Base-by-base conservation (phyloP, 768 basidiomycete species). In the Boletus sensibilis region DNA sequence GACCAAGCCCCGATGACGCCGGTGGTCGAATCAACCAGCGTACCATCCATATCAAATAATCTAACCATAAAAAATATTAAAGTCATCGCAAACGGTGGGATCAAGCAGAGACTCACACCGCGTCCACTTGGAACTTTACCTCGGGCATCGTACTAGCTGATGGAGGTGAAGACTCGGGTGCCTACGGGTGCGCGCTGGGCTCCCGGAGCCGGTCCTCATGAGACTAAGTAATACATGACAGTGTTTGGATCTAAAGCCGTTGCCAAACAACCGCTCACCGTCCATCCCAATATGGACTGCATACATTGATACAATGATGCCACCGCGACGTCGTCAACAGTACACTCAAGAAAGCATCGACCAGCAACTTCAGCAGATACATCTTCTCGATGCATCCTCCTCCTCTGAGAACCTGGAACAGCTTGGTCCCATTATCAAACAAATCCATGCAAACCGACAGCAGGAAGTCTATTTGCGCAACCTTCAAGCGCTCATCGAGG, bases 381-480 rank as follows among this genome's bases (percentile, higher is more conserved):
- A 94, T 71, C 81, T 94, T 10, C 83, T 94, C 23, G 92, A 94
- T 75, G 82, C 88, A 20, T 88, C 90, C 1, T 94, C 92, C 2
- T 87, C 90, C 39, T 88, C 91, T 18, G 95, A 97, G 75, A 98
- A 97, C 71, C 82, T 97, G 38, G 95, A 98, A 75, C 92, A 96
- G 62, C 86, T 98, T 14, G 94, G 91, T 25, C 95, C 95, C 33
- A 86, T 98, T 35, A 93, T 98, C 72, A 94, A 93, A 72, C 91
- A 94, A 62, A 92, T 97, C 61, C 88, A 95, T 74, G 83, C 86
- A 62, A 90, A 85, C 69, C 79, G 89, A 50, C 90, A 92, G 64
- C 94, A 97, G 66, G 94, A 97, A 54, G 81, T 84, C 12, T 98
- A 93, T 74, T 81, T 98, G 53, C 84, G 89, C 50, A 90, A 87